Evolutionary conservation across 768 basidiomycete genomes (phyloP).

Genomic region (Mycena capillaripes): DNA sequence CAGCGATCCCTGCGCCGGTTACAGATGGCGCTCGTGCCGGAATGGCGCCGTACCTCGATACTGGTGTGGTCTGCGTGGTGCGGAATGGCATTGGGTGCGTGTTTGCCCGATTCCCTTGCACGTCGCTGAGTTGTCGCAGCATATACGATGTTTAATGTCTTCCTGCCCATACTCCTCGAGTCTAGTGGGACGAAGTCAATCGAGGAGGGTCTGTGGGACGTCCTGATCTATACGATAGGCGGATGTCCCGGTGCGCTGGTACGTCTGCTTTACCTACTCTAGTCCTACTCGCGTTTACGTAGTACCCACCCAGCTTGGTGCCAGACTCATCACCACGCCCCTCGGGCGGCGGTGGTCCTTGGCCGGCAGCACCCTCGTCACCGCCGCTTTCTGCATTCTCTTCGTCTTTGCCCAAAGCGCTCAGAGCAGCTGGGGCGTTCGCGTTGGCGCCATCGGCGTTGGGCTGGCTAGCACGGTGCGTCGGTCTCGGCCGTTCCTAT

Average conservation of each 20-base stretch:
- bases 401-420: conserved; percentile 74
- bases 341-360: conserved; percentile 82
- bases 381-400: conserved; percentile 78
- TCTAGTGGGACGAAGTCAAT: conserved; percentile 57
- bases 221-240: conserved; percentile 87
- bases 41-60: conserved; percentile 83
- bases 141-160: conserved; percentile 95
- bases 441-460: conserved; percentile 63
- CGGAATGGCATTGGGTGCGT: conserved; percentile 80
- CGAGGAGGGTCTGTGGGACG: conserved; percentile 83
- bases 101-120: neutral
- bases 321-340: conserved; percentile 80
- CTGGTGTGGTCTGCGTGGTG: conserved; percentile 87
- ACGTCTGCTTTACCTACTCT: conserved; percentile 44
- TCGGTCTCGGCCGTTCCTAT: conserved; percentile 8
- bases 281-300: neutral
- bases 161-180: conserved; percentile 89
- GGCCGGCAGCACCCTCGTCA: conserved; percentile 80
- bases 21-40: conserved; percentile 76
- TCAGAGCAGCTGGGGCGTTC: conserved; percentile 74
- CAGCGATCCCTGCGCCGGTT: conserved; percentile 75
- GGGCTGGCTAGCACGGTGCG: conserved; percentile 76
- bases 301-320: conserved; percentile 73
- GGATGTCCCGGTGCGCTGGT: conserved; percentile 92
- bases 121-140: conserved; percentile 53